These are phyloP conservation scores for Oldenlandia corymbosa DNA, from an alignment of 257 asterid species.

Conservation along the genomic window DNA sequence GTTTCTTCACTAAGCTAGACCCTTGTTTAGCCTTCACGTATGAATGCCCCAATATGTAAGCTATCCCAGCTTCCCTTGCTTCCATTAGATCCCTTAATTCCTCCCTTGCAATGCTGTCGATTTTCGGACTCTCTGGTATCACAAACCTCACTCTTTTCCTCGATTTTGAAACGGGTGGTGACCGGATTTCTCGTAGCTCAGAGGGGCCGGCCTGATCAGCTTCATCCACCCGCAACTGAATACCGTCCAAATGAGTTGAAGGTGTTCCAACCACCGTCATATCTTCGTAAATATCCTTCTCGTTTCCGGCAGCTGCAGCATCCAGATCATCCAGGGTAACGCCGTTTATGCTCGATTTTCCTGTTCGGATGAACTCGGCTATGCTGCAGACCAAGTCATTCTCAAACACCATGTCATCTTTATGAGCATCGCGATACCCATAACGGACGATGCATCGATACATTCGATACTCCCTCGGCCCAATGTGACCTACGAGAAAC, in stretches of 20 bases:
- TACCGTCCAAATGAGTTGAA: slow-evolving; percentile 47
- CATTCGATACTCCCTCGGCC: slow-evolving; percentile 67
- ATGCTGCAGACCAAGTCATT: slow-evolving; percentile 77
- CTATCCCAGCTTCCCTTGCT: slow-evolving; percentile 83
- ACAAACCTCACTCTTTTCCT: slow-evolving; percentile 73
- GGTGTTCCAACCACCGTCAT: slow-evolving; percentile 76
- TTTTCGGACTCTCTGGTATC: slow-evolving; percentile 57
- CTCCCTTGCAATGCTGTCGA: slow-evolving; percentile 37
- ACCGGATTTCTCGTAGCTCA: slow-evolving; percentile 36
- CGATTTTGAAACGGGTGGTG: slow-evolving; percentile 26
- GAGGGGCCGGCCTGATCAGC: slow-evolving; percentile 35
- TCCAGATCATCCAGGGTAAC: slow-evolving; percentile 21
- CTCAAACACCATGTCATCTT: slow-evolving; percentile 70
- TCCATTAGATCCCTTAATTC: slow-evolving; percentile 75
- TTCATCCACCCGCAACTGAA: slow-evolving; percentile 34
- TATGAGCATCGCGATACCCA: slow-evolving; percentile 80
- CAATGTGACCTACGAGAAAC: slow-evolving; percentile 73
- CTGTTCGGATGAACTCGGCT: slow-evolving; percentile 70
- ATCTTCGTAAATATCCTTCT: slow-evolving; percentile 30
- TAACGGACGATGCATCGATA: slow-evolving; percentile 82
- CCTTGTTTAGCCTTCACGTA: slow-evolving; percentile 80
- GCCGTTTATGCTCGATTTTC: slow-evolving; percentile 22
- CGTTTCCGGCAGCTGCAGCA: no score
- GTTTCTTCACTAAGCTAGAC: slow-evolving; percentile 59
- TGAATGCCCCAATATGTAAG: slow-evolving; percentile 79